Evolutionary conservation across 192 early-diverging fungal species (phyloP).

Genomic region (Coemansia sp.): DNA sequence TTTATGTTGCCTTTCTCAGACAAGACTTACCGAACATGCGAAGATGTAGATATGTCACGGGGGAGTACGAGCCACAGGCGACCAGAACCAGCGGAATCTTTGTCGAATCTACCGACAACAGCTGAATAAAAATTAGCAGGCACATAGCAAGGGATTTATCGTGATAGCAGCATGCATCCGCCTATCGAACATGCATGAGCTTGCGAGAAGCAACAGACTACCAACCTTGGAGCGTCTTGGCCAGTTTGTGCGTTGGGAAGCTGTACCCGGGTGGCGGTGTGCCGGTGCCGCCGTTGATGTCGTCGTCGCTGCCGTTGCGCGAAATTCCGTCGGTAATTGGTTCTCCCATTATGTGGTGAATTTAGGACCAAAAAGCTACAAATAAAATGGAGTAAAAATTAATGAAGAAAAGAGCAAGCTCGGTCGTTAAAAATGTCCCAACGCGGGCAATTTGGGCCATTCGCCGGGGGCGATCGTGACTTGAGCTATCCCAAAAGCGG

Average conservation of each 20-base stretch:
- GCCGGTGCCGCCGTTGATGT: constrained; percentile 16
- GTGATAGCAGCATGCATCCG: neutral
- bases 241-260: constrained; percentile 47
- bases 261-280: constrained; percentile 50
- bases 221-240: constrained; percentile 43
- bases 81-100: constrained; percentile 82
- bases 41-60: constrained; percentile 94
- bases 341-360: constrained; percentile 25
- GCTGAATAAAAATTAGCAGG: no score
- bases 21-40: constrained; percentile 91
- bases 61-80: constrained; percentile 95
- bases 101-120: constrained; percentile 26
- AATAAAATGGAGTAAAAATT: neutral
- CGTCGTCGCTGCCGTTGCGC: constrained; percentile 16
- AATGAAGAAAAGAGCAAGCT: neutral
- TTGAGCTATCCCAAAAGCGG: no score
- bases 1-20: neutral
- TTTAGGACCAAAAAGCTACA: neutral
- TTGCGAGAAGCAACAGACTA: no score
- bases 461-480: neutral
- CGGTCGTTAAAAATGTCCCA: neutral
- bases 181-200: no score
- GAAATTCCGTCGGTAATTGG: constrained; percentile 53
- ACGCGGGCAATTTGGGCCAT: neutral
- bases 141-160: no score